Evolutionary conservation across 1,284 basidiomycete species (phyloP), one percentile per base, ranked within the genome.

Genomic region (Butyriboletus appendiculatus): DNA sequence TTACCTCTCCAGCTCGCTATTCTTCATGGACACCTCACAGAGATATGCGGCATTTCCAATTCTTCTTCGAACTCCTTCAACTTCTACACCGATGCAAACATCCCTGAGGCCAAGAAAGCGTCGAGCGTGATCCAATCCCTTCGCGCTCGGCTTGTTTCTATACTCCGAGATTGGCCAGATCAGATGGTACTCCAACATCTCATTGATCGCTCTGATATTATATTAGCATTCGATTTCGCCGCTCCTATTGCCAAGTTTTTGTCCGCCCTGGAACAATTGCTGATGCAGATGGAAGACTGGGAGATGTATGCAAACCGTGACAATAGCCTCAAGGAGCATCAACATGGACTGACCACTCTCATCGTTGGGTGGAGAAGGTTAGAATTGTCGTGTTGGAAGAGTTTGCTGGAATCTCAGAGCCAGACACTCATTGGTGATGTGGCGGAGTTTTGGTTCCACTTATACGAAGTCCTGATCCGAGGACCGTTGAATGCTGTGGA

Each of bases 151-250:
- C 75, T 97, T 22, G 63, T 75, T 18, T 53, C 48, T 1, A 78
- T 98, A 22, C 80, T 91, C 37, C 72, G 76, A 55, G 89, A 95
- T 61, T 98, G 94, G 94, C 96, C 97, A 0, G 97, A 99, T 60
- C 97, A 99, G 70, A 94, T 96, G 88, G 94, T 98, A 6, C 78
- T 98, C 32, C 90, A 90, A 51, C 89, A 98, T 70, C 81, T 99
- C 43, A 76, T 80, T 26, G 83, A 84, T 52, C 89, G 92, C 24
- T 96, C 92, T 64, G 80, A 90, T 35, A 74, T 77, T 7, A 80
- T 96, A 47, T 74, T 94, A 39, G 70, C 75, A 1, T 76, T 96
- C 18, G 79, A 84, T 50, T 74, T 91, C 6, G 75, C 81, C 44
- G 88, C 85, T 59, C 88, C 97, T 0, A 75, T 98, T 6, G 94